Evolutionary conservation across 106 monocot species (phyloP).

Genomic region (Chionographis japonica): DNA sequence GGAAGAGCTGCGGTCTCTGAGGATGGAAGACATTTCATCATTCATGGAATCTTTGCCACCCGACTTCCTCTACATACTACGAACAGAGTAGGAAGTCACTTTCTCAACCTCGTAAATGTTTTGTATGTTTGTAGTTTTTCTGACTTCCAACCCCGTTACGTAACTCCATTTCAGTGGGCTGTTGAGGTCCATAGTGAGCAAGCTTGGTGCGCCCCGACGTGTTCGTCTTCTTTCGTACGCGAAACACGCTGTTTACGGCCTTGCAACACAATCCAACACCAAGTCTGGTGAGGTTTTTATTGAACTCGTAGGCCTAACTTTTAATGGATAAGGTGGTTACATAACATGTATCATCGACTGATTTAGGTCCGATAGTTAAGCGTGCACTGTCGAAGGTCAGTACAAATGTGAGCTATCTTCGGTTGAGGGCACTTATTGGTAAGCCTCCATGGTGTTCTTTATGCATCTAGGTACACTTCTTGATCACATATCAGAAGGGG

Average conservation of each 20-base stretch:
- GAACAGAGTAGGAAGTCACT: conserved; percentile 71
- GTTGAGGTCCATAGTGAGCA: conserved; percentile 77
- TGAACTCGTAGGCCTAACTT: not conserved
- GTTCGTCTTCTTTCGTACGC: conserved; percentile 71
- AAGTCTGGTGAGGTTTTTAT: conserved; percentile 34
- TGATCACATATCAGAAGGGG: not conserved
- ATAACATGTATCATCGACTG: too few relatives aligned
- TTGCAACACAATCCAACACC: conserved; percentile 14
- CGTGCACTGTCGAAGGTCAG: conserved; percentile 22
- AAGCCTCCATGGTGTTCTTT: conserved; percentile 13
- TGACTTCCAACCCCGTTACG: not conserved
- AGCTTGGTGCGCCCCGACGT: conserved; percentile 59
- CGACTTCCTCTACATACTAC: conserved; percentile 69
- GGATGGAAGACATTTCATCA: conserved; percentile 75
- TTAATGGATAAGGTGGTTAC: not conserved
- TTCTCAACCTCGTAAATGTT: not conserved
- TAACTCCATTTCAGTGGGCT: conserved; percentile 47
- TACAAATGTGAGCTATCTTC: conserved; percentile 49
- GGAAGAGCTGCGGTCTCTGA: conserved; percentile 53
- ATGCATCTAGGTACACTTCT: not conserved
- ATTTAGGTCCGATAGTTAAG: conserved; percentile 25
- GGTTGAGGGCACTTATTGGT: conserved; percentile 61
- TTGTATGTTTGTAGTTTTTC: not conserved
- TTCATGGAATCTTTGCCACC: conserved; percentile 86
- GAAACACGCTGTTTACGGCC: conserved; percentile 74